phyloP scores from a whole-genome alignment of 345 rosid genomes.

The Turnera subulata region DNA sequence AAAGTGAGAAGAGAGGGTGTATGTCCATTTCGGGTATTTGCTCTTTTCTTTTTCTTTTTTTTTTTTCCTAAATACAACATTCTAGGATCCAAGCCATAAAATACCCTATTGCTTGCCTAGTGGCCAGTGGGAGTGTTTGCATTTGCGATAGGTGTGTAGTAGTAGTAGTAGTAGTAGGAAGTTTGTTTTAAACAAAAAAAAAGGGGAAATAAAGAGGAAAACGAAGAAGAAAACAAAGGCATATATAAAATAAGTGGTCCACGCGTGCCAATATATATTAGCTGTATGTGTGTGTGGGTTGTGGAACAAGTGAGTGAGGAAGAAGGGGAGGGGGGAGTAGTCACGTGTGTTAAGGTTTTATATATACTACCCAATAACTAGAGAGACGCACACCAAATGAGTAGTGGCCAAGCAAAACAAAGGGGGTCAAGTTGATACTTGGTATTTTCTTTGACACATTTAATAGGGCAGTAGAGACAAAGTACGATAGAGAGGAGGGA shows the following conservation, averaged over 20 bases:
- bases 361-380: conserved; percentile 27
- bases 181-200: too few species aligned
- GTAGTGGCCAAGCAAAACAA: conserved; percentile 20
- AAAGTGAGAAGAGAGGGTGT: too few species aligned
- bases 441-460: not conserved
- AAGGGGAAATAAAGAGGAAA: conserved; percentile 4
- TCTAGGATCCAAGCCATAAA: too few species aligned
- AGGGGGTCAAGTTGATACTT: conserved; percentile 16
- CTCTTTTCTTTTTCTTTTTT: too few species aligned
- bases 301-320: conserved; percentile 6
- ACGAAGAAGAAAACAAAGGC: not conserved
- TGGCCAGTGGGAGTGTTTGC: too few species aligned
- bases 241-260: conserved; percentile 27
- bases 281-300: conserved; percentile 19
- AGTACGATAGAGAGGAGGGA: conserved; percentile 7
- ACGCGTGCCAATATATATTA: conserved; percentile 47
- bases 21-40: too few species aligned
- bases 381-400: conserved; percentile 11
- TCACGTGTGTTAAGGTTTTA: conserved; percentile 63
- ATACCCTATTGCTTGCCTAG: too few species aligned
- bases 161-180: too few species aligned
- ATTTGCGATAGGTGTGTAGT: too few species aligned
- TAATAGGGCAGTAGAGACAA: conserved; percentile 12
- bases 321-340: conserved; percentile 17
- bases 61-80: too few species aligned